Percentiles rank a stretch among this genome's conserved stretches.
These are phyloP conservation scores for Ilyonectria destructans DNA, from an alignment of 2,329 filamentous ascomycete species.

Conservation along the genomic window DNA sequence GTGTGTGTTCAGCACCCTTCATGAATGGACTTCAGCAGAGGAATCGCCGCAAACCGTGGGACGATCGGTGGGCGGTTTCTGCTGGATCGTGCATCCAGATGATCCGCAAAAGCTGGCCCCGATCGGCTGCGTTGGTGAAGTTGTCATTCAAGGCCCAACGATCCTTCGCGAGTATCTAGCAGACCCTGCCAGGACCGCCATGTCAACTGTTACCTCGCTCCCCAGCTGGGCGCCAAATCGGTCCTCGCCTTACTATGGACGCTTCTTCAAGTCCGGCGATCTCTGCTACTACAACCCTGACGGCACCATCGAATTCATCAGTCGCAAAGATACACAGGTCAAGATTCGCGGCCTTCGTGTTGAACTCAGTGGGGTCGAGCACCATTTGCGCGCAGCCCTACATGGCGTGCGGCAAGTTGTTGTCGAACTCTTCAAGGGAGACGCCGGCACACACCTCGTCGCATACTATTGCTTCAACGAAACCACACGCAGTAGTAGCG, in stretches of 20 bases:
- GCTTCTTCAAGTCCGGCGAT: constrained; percentile 47
- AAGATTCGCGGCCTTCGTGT: constrained; percentile 71
- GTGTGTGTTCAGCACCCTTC: constrained; percentile 16
- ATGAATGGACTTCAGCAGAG: constrained; percentile 14
- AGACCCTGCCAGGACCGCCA: constrained; percentile 41
- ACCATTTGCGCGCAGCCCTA: constrained; percentile 15
- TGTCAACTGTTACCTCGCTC: constrained; percentile 51
- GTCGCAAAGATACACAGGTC: constrained; percentile 69
- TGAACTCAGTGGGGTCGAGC: constrained; percentile 55
- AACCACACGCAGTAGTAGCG: neutral
- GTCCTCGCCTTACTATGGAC: constrained; percentile 27
- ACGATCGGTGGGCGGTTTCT: constrained; percentile 2
- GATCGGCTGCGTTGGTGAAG: constrained; percentile 45
- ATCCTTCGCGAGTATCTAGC: constrained; percentile 46
- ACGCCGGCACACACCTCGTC: neutral
- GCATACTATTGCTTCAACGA: neutral
- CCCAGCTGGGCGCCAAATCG: constrained; percentile 32
- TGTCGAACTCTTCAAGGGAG: constrained; percentile 13
- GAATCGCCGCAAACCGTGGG: constrained; percentile 24
- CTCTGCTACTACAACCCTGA: constrained; percentile 49
- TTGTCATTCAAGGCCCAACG: constrained; percentile 49
- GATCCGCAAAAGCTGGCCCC: constrained; percentile 45
- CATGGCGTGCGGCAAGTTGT: neutral
- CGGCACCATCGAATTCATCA: constrained; percentile 59
- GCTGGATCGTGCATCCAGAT: constrained; percentile 47